phyloP scores from a whole-genome alignment of 352 stramenopile genomes.

The Pythium chondricola region DNA sequence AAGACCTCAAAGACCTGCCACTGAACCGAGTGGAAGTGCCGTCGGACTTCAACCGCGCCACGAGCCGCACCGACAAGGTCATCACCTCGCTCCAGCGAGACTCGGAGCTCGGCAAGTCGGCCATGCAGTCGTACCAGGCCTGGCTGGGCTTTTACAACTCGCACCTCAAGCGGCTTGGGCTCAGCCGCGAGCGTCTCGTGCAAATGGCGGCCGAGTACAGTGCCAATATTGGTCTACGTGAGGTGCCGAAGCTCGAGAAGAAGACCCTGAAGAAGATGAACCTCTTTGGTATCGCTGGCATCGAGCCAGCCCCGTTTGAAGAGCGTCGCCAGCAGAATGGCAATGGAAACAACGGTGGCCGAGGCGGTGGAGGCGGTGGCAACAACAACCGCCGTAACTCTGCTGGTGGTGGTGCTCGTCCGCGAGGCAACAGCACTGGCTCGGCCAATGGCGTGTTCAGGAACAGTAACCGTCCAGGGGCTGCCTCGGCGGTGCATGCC shows the following conservation, averaged over 20 bases:
- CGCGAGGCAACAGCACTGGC: conserved; percentile 13
- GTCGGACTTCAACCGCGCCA: conserved; percentile 3
- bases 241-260: conserved; percentile 59
- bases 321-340: conserved; percentile 40
- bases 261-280: conserved; percentile 57
- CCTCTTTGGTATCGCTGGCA: conserved; percentile 50
- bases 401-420: conserved; percentile 9
- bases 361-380: conserved; percentile 13
- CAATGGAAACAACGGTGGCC: conserved; percentile 10
- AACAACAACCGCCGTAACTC: conserved; percentile 11
- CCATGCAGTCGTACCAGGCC: conserved; percentile 87
- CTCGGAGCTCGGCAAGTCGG: conserved; percentile 60
- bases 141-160: conserved; percentile 95
- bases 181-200: conserved; percentile 48
- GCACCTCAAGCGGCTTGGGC: conserved; percentile 36
- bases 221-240: conserved; percentile 28
- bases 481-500: conserved; percentile 3
- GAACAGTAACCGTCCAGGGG: conserved; percentile 8
- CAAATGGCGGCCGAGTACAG: conserved; percentile 38
- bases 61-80: conserved; percentile 14
- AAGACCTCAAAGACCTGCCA: conserved; percentile 62
- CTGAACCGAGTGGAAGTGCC: conserved; percentile 20
- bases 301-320: conserved; percentile 20
- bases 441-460: conserved; percentile 3
- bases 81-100: conserved; percentile 32